Evolutionary conservation across 148 eudicot genomes (phyloP).

Genomic region (Camellia lanceoleosa): DNA sequence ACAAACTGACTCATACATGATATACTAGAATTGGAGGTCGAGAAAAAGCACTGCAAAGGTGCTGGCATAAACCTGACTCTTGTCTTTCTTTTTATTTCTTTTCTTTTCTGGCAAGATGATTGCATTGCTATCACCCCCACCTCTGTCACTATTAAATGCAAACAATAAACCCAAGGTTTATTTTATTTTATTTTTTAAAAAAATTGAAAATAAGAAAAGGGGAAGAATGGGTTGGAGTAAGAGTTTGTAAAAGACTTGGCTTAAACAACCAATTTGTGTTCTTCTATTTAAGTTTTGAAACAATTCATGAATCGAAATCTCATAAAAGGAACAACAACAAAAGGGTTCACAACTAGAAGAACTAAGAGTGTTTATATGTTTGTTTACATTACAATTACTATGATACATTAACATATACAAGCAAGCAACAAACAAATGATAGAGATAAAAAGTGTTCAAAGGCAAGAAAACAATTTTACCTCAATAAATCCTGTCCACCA

Average conservation of each 20-base stretch:
- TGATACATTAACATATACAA: background rate
- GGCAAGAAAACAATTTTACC: slow-evolving; percentile 5
- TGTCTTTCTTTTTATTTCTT: slow-evolving; percentile 38
- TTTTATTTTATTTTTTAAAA: too few relatives aligned
- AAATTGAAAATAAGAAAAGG: background rate
- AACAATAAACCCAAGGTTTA: slow-evolving; percentile 3
- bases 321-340: background rate
- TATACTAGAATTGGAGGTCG: background rate
- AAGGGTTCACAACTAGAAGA: background rate
- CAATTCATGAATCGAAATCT: background rate
- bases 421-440: background rate
- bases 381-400: background rate
- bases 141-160: slow-evolving; percentile 21
- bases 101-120: slow-evolving; percentile 54
- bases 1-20: background rate
- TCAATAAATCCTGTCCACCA: too few relatives aligned
- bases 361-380: background rate
- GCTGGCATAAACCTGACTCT: too few relatives aligned
- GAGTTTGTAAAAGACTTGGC: background rate
- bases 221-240: background rate
- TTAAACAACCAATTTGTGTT: background rate
- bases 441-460: background rate
- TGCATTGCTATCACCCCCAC: slow-evolving; percentile 48
- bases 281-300: background rate
- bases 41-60: background rate